Evolutionary conservation across 2,329 filamentous ascomycete species (phyloP).

Genomic region (Dothiorella sarmentorum): DNA sequence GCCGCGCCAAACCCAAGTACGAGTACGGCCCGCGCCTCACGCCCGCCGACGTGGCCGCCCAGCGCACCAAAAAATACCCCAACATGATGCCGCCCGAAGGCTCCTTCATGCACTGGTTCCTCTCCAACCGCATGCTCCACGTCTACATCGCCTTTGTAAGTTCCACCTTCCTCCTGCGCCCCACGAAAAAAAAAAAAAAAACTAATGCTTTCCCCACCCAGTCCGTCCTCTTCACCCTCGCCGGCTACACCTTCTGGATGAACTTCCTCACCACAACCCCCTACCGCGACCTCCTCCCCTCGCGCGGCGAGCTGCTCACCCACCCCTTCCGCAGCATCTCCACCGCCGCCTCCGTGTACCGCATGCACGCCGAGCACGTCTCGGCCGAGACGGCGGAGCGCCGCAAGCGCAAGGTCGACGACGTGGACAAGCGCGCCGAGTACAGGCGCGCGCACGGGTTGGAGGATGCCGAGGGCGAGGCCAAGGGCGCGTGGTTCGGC

Average conservation of each 20-base stretch:
- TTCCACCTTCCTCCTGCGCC: conserved; percentile 1
- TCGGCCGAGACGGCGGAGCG: conserved; percentile 66
- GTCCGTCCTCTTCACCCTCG: conserved; percentile 67
- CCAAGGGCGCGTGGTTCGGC: conserved; percentile 29
- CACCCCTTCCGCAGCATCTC: conserved; percentile 68
- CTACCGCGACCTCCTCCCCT: conserved; percentile 74
- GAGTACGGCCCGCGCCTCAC: conserved; percentile 74
- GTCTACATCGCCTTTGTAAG: conserved; percentile 78
- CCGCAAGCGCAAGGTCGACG: conserved; percentile 71
- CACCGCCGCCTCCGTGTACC: conserved; percentile 67
- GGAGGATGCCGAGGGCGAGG: conserved; percentile 31
- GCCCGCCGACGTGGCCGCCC: conserved; percentile 61
- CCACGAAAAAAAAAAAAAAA: not conserved
- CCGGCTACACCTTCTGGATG: conserved; percentile 67
- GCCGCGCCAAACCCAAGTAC: conserved; percentile 52
- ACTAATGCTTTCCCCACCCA: conserved; percentile 27
- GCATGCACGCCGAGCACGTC: conserved; percentile 71
- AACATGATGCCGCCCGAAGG: conserved; percentile 83
- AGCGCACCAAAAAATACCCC: conserved; percentile 73
- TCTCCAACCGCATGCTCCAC: conserved; percentile 74
- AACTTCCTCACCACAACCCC: conserved; percentile 79
- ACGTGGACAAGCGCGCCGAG: conserved; percentile 79
- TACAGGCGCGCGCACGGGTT: conserved; percentile 81
- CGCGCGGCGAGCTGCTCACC: conserved; percentile 62
- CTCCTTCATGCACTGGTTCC: conserved; percentile 79